These are phyloP conservation scores for Metarhizium brunneum DNA, from an alignment of 2,329 filamentous ascomycete species.

Conservation along the genomic window DNA sequence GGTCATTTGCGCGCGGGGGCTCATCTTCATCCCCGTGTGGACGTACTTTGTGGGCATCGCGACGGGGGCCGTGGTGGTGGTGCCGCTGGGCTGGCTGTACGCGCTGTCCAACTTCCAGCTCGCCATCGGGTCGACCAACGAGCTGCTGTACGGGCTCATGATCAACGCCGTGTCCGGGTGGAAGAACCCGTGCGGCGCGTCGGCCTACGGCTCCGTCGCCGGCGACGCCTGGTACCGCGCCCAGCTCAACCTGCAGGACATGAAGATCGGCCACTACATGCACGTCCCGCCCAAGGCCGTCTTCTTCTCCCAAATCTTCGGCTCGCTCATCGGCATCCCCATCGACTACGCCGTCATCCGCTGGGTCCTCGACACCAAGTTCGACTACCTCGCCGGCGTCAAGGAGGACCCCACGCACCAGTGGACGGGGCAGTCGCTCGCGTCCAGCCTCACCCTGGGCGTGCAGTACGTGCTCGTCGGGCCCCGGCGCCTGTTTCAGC, in stretches of 20 bases:
- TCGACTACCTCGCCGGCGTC: slow-evolving; percentile 42
- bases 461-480: slow-evolving; percentile 52
- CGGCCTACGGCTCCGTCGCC: slow-evolving; percentile 48
- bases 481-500: slow-evolving; percentile 37
- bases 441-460: slow-evolving; percentile 41
- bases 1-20: slow-evolving; percentile 37
- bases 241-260: slow-evolving; percentile 50
- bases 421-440: slow-evolving; percentile 49
- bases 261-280: slow-evolving; percentile 57
- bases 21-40: slow-evolving; percentile 50
- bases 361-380: slow-evolving; percentile 49
- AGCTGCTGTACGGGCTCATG: slow-evolving; percentile 52
- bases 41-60: slow-evolving; percentile 48
- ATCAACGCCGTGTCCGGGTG: slow-evolving; percentile 39
- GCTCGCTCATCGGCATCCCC: slow-evolving; percentile 47
- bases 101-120: slow-evolving; percentile 46
- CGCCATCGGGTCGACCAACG: slow-evolving; percentile 48
- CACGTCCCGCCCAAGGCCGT: slow-evolving; percentile 49
- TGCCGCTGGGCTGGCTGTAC: slow-evolving; percentile 51
- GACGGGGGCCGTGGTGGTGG: slow-evolving; percentile 44
- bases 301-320: slow-evolving; percentile 54
- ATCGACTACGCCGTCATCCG: slow-evolving; percentile 53
- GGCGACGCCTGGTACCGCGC: slow-evolving; percentile 53
- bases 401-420: slow-evolving; percentile 46
- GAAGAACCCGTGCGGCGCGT: slow-evolving; percentile 49